Evolutionary conservation across 164 flowering plant genomes (phyloP).

Genomic region (Nymphaea colorata): DNA sequence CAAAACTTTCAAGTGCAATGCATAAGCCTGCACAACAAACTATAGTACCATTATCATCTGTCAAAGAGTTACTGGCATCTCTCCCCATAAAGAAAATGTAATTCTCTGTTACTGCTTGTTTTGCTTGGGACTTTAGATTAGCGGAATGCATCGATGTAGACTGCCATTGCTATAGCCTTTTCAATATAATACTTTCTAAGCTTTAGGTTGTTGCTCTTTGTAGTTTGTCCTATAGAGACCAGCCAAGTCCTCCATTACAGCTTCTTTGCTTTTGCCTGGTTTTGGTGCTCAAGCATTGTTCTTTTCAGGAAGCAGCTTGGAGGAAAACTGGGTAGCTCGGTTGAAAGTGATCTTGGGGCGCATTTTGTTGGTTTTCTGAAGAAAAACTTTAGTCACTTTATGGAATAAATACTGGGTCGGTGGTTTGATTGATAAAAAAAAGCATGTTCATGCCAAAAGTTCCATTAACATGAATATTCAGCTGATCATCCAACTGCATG

Average conservation of each 20-base stretch:
- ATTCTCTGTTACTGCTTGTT: background rate
- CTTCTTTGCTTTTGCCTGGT: no score
- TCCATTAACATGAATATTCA: no score
- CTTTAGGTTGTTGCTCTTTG: no score
- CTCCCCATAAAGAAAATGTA: slow-evolving; percentile 92
- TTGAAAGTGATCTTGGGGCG: slow-evolving; percentile 75
- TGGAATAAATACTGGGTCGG: slow-evolving; percentile 90
- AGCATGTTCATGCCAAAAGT: no score
- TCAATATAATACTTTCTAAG: no score
- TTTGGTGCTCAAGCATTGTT: no score
- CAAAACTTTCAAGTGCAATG: slow-evolving; percentile 90
- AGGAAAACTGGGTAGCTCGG: slow-evolving; percentile 87
- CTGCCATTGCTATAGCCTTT: no score
- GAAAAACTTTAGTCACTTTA: slow-evolving; percentile 71
- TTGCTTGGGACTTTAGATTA: background rate
- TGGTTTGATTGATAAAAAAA: no score
- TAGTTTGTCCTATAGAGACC: no score
- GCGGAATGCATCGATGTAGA: no score
- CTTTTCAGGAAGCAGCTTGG: slow-evolving; percentile 90
- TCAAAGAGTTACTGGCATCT: slow-evolving; percentile 49
- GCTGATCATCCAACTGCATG: no score
- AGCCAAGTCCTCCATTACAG: no score
- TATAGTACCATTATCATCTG: slow-evolving; percentile 69
- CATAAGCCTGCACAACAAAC: slow-evolving; percentile 98
- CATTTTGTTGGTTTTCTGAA: slow-evolving; percentile 85